Evolutionary conservation across 169 alveolate species (phyloP), one percentile per base, ranked within the genome.

Genomic region (Plasmodium billcollinsi): DNA sequence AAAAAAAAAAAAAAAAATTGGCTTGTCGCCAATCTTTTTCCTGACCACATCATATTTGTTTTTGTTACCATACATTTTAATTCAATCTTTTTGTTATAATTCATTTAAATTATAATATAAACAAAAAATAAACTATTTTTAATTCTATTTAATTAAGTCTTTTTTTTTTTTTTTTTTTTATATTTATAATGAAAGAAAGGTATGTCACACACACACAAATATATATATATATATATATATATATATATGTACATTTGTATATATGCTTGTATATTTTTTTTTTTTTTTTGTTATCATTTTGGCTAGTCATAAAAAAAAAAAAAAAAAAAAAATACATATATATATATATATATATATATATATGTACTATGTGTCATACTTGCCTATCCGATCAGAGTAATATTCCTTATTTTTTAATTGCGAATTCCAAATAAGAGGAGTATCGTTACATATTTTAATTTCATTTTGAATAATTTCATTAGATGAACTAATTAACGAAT

Each of bases 401-500:
- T 26, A 33, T 43, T 43, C 1, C n/a, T 24, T 62, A 24, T 62
- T 61, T 18, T 33, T 50, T 18, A 80, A 33, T 47, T 67, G 86
- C 43, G 88, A 59, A 71, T 56, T 21, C 74, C 86, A 85, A 21
- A 85, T 12, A 11, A 85, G 20, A n/a, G 92, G 92, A 21, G 50
- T 43, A 33, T 72, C 72, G 29, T 29, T 85, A 47, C 7, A 58
- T 71, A 85, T 43, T 59, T 71, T 45, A 7, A 85, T 29, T 9
- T 52, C 45, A 45, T 50, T 45, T 47, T 70, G 76, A 14, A 70
- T 39, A 26, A 71, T 54, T 66, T 85, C 92, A 62, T 85, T 85
- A 71, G 92, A 85, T 43, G 88, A 71, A 61, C 92, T 85, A 14
- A 85, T 71, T 50, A 85, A 24, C 1, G 58, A 59, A 71, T 85